Base-by-base conservation (phyloP, 257 asterid species). In the Fraxinus americana region DNA sequence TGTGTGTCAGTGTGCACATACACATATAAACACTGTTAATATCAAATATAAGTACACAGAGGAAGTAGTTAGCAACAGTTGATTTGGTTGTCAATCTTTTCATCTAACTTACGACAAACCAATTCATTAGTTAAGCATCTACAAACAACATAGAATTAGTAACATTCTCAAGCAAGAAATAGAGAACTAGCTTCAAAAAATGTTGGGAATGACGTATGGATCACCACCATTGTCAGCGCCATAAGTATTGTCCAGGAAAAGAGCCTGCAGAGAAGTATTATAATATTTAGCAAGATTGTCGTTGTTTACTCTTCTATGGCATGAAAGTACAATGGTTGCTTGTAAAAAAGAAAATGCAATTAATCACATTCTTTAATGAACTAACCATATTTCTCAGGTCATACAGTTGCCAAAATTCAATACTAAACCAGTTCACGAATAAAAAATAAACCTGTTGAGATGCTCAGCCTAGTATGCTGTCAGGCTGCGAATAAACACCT, bases 401-500 rank as follows among this genome's bases (percentile, higher is more conserved):
- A 32, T 39, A 21, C 65, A 36, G 75, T 75, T 75, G 36, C 74
- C 30, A 59, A 41, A 57, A 73, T 52, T 72, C 71, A 52, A 41
- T 73, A 36, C 19, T 34, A 71, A 70, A 76, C 54, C 71, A 79
- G 74, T 21, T 68, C 45, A 67, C 2, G 70, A 70, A 63, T 29
- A 77, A 69, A 70, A 75, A 74, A 78, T 84, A 76, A 29, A 87
- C 99, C 97, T 91, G 97, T 82, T 93, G 99, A 80, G 97, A 86
- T 75, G 96, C 86, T 78, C 99, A 90, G 75, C 97, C 96, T 45
- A 95, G 83, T 83, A 95, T 91, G 88, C 91, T 93, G 82, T 95
- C 99, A n/a, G 99, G 99, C 90, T 95, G 99, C 71, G 99, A 95
- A 83, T 95, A 95, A 78, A 95, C 99, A 82, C 99, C 99, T 89